Percentiles rank a stretch among this genome's conserved stretches.
Conservation (phyloP, 2,329 filamentous ascomycete species). For the Talaromyces sp. region DNA sequence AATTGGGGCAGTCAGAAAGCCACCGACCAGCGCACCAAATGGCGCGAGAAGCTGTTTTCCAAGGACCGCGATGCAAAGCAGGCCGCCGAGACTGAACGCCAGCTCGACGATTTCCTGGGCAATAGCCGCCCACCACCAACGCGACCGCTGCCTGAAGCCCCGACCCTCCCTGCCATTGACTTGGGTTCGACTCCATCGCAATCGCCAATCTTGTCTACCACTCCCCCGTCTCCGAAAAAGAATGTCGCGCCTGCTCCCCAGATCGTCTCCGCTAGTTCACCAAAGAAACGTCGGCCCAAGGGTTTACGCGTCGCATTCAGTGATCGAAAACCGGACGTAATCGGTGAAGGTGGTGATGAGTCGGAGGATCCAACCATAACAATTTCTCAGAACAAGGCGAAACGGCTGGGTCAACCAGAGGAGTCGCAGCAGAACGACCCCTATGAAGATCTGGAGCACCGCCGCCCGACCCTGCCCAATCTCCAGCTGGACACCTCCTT, state of each 20-base stretch:
- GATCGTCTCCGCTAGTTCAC: constrained; percentile 15
- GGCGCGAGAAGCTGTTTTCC: constrained; percentile 47
- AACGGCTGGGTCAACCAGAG: background rate
- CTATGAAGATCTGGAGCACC: constrained; percentile 11
- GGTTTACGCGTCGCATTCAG: constrained; percentile 70
- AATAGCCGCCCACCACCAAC: constrained; percentile 41
- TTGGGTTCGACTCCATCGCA: constrained; percentile 13
- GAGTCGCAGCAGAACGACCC: background rate
- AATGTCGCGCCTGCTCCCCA: constrained; percentile 10
- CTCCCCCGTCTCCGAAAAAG: constrained; percentile 14
- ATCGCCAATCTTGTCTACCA: constrained; percentile 23
- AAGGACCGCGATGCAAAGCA: constrained; percentile 29
- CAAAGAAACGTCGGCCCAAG: constrained; percentile 47
- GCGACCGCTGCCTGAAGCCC: constrained; percentile 15
- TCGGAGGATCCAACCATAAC: constrained; percentile 66
- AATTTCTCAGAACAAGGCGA: constrained; percentile 51
- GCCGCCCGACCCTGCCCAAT: constrained; percentile 18
- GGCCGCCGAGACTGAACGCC: constrained; percentile 33
- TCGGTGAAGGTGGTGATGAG: constrained; percentile 89
- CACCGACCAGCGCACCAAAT: constrained; percentile 29
- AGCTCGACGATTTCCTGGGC: constrained; percentile 54
- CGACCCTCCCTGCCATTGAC: constrained; percentile 12
- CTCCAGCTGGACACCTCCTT: constrained; percentile 30
- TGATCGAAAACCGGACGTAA: constrained; percentile 67
- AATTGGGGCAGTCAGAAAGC: constrained; percentile 9